Percentiles rank a stretch among this genome's conserved stretches.
phyloP scores from a whole-genome alignment of 2,329 filamentous ascomycete species.

The Podosphaera fusca region DNA sequence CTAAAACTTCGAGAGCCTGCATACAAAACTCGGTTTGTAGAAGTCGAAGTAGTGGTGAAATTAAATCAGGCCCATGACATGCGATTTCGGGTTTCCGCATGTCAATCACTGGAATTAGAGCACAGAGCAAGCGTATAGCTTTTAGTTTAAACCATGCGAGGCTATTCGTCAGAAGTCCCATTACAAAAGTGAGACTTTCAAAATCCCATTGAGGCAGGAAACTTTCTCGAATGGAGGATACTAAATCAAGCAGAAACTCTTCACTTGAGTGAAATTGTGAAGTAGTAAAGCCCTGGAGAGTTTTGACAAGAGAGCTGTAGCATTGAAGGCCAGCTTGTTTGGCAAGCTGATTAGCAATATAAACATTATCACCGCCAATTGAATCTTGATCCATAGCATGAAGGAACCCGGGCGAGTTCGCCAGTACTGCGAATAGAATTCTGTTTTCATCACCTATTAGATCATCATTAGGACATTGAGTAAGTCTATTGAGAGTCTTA shows the following conservation, averaged over 20 bases:
- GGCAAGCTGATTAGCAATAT: constrained; percentile 46
- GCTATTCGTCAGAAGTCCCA: constrained; percentile 77
- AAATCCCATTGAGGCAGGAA: constrained; percentile 73
- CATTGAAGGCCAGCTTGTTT: constrained; percentile 52
- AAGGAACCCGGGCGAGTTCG: constrained; percentile 75
- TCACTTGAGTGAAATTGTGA: constrained; percentile 41
- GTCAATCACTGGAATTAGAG: constrained; percentile 71
- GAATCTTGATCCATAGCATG: constrained; percentile 47
- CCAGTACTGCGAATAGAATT: constrained; percentile 65
- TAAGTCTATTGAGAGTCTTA: constrained; percentile 52
- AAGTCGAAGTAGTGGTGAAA: constrained; percentile 72
- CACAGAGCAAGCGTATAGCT: constrained; percentile 72
- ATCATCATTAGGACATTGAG: constrained; percentile 53
- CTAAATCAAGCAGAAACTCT: constrained; percentile 55
- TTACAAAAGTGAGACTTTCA: constrained; percentile 65
- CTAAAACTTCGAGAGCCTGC: constrained; percentile 73
- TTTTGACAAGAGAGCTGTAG: constrained; percentile 40
- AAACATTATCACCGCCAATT: constrained; percentile 30
- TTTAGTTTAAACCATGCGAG: constrained; percentile 77
- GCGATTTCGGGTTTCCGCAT: constrained; percentile 82
- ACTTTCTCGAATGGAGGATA: constrained; percentile 48
- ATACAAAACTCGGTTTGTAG: constrained; percentile 87
- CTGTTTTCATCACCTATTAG: constrained; percentile 66
- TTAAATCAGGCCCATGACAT: constrained; percentile 77
- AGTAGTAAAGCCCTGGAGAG: constrained; percentile 46